Base-by-base conservation (phyloP, 345 rosid genomes). In the Microcos paniculata region DNA sequence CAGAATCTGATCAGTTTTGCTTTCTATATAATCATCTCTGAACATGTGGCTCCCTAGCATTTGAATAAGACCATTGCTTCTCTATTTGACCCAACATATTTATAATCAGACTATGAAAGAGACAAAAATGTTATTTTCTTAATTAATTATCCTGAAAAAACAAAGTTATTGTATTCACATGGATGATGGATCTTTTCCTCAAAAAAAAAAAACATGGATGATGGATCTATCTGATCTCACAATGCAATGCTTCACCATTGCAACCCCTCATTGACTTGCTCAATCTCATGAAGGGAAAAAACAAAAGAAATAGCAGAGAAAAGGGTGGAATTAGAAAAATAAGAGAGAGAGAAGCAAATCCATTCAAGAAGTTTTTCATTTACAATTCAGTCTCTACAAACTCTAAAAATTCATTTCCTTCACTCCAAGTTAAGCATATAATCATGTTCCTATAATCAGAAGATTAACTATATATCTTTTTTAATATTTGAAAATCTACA, bases 381-480 rank as follows among this genome's bases (percentile, higher is more conserved):
- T 51, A 30, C 58, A 13, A 70, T 61, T 70, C 46, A 69, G 19
- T 12, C 59, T 6, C 43, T 30, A 49, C 4, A 48, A 48, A 69
- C 35, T 13, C 58, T 33, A 69, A 46, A 48, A 69, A 3, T 51
- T 2, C 59, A 70, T 70, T 70, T 33, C 73, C 73, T 31, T 18
- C 61, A 12, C 28, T 70, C 73, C 59, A 70, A 51, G 59, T 51
- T n/a, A 70, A 70, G 59, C 59, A 70, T 70, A n/a, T 51, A 31
- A 26, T 4, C 16, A n/a, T n/a, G n/a, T 48, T 48, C 42, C 57
- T 69, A 49, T 69, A 30, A 49, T 49, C 72, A 69, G 28, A 69
- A 48, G 58, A 69, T 70, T 31, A 31, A 31, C 30, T 1, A 46
- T 30, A 19, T 16, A 33, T 51, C 61, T 31, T 51, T 59, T 70